Base-by-base conservation (phyloP, 768 basidiomycete genomes). In the Crucibulum laeve region DNA sequence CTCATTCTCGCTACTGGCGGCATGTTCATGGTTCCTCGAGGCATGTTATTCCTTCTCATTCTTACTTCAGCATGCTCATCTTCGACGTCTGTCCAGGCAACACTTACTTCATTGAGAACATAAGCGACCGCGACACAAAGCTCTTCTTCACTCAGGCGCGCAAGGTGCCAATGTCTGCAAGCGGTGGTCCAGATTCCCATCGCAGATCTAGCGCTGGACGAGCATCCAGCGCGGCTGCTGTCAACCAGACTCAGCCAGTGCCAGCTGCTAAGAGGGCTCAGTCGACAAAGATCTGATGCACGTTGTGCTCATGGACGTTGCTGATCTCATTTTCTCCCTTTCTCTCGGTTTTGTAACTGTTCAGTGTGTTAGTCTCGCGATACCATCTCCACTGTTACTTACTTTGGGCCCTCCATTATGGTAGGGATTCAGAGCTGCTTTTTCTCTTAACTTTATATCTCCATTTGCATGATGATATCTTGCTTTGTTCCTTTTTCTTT, bases 61-160 rank as follows among this genome's bases (percentile, higher is more conserved):
- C 44, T 34, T 36, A 5, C 15, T n/a, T 17, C 19, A 30, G 11
- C 28, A 25, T 38, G 6, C 22, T 21, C 25, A 25, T 21, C n/a
- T 25, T 3, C 34, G 41, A 15, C 23, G 22, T 42, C 32, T 18
- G 7, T 48, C 1, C 51, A 93, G 92, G 92, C 15, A 98, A 98
- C 61, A 79, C 77, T 6, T 98, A 98, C 60, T 80, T 80, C 46
- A 91, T 98, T 55, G 79, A 88, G 56, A 98, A 97, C 65, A 84
- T 96, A 17, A 77, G 74, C 15, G 76, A 84, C 38, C 80, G 87
- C 25, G 82, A 87, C 38, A 91, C 84, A 17, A 80, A 77, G 54
- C 64, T 98, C 5, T 96, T 95, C 69, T 98, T 97, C 67, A 84
- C 91, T 0, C 95, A 97, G 67, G 90, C 89, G n/a, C 67, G 74